Conservation (phyloP, 2,329 filamentous ascomycete species). For the Neonectria magnoliae region DNA sequence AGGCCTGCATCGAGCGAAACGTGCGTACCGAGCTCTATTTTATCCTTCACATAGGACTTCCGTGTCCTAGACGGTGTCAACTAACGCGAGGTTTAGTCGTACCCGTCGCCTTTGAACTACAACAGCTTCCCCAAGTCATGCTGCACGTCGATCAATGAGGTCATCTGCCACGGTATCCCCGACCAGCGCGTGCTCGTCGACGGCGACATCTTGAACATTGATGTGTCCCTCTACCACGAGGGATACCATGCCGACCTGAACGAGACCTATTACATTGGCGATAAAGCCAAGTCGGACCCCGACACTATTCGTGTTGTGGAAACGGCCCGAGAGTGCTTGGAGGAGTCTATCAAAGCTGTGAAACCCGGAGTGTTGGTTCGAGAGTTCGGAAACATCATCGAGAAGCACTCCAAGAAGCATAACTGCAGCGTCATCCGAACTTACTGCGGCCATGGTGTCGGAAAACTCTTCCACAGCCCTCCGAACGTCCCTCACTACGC, state of each 20-base stretch:
- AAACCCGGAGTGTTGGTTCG: conserved; percentile 94
- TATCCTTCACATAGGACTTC: neutral
- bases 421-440: conserved; percentile 93
- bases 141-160: conserved; percentile 95
- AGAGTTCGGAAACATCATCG: conserved; percentile 93
- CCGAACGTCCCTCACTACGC: conserved; percentile 97
- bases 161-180: conserved; percentile 98
- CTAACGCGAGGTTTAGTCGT: conserved; percentile 69
- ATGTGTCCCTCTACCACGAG: conserved; percentile 92
- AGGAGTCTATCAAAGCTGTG: conserved; percentile 89
- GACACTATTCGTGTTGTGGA: conserved; percentile 93
- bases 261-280: conserved; percentile 98
- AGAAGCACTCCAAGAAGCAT: conserved; percentile 88
- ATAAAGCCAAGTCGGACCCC: conserved; percentile 83
- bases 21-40: conserved; percentile 61
- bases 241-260: conserved; percentile 97
- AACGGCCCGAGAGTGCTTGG: conserved; percentile 85
- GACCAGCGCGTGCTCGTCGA: conserved; percentile 88
- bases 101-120: conserved; percentile 95
- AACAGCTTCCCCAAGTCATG: conserved; percentile 97
- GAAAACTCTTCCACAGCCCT: conserved; percentile 90
- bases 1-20: conserved; percentile 91
- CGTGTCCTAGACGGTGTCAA: conserved; percentile 14
- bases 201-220: conserved; percentile 97
- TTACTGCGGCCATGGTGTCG: conserved; percentile 96